Evolutionary conservation across 805 yeast species (phyloP), one percentile per base, ranked within the genome.

Genomic region (Wickerhamomyces strasburgensis): DNA sequence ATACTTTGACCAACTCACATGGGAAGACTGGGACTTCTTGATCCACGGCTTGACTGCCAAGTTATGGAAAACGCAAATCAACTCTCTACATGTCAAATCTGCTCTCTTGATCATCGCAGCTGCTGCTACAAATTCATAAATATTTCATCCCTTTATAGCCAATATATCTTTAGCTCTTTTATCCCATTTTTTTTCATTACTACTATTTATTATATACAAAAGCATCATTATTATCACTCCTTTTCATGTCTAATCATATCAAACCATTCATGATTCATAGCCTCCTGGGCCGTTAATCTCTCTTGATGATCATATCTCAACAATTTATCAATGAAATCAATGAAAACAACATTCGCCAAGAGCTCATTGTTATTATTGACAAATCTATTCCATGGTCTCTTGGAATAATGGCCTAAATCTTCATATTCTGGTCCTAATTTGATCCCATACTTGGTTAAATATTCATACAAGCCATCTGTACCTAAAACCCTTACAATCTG

Each of bases 401-500:
- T 73, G 23, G 74, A 69, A 54, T 75, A 83, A 46, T 74, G 72
- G 10, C 84, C 85, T 64, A 81, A 68, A 44, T 78, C 83, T 60
- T 87, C 94, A 58, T 84, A 85, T 54, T 88, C 95, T 24, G 75
- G 73, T 33, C 85, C 80, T 46, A 88, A 70, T 32, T 70, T 68
- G 46, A 88, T 71, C 28, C 74, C 75, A 60, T 87, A 88, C 57
- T 80, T 84, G 35, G 68, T 62, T 46, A 83, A 67, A 58, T 86
- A 87, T 33, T 62, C 64, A 53, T 77, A 65, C 36, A 88, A 67
- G 47, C 79, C 89, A 41, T 80, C 83, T 1, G 95, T 83, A 15
- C 96, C 96, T 50, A 88, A 69, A 2, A 88, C 93, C 43, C 85
- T 73, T 11, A 88, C 95, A 44, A 88, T 87, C 60, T 86, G 89